Evolutionary conservation across 176 grass and related monocot species (phyloP), one percentile per base, ranked within the genome.

Genomic region (Oryza officinalis): DNA sequence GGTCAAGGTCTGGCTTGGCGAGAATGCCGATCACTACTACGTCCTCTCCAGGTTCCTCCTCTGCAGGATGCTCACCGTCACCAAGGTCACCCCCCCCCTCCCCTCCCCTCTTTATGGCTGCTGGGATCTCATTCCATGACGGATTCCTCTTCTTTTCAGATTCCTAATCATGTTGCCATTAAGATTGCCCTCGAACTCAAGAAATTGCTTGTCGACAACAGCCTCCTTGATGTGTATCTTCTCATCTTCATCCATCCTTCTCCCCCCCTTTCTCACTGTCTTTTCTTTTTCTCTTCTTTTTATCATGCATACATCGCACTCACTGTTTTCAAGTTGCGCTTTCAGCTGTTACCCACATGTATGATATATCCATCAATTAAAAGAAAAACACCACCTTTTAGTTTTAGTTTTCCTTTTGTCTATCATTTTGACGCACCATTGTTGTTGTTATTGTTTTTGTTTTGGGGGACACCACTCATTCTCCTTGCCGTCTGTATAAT

Each of bases 21-120:
- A 98, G 74, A 95, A 98, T 75, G 96, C 96, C n/a, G 93, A 98
- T 85, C 96, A 98, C 69, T 95, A 98, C 83, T 98, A 98, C 31
- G 96, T 97, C 31, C 81, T 97, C 22, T 97, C 95, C 71, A 87
- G 95, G 72, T 97, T 97, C 81, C 95, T 97, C 81, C 95, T 97
- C 11, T 91, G 95, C 80, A 92, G 95, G 79, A 97, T 94, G 95
- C 86, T 97, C 66, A 98, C 96, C 13, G 93, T 98, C 31, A 98
- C 96, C 57, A 98, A 98, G 95, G 95, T 97, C 2, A 37, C 66
- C 33, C 33, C 33, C 6, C 32, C 20, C 49, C 13, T 75, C 23
- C 3, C 25, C 4, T 40, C 31, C 9, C 40, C 2, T 8, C 10
- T 47, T 38, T 38, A 38, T 38, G 37, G 7, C 35, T 37, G 35